phyloP scores from a whole-genome alignment of 768 basidiomycete genomes.

The Amylocystis lapponica region DNA sequence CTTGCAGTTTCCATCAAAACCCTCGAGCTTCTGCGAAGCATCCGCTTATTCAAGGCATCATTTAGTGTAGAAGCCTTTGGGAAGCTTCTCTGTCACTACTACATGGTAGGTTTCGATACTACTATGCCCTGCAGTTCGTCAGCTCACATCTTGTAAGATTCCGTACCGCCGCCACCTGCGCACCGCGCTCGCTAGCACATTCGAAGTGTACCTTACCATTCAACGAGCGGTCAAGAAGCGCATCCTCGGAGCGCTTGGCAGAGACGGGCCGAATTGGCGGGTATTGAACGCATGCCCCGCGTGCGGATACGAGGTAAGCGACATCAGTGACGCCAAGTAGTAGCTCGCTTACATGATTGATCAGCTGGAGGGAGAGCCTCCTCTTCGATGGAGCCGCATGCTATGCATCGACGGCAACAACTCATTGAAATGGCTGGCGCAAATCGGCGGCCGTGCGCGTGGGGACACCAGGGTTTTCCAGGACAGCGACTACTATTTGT shows the following conservation, averaged over 20 bases:
- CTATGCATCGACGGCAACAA: slow-evolving; percentile 14
- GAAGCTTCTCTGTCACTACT: slow-evolving; percentile 11
- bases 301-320: slow-evolving; percentile 29
- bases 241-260: slow-evolving; percentile 20
- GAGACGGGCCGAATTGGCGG: slow-evolving; percentile 26
- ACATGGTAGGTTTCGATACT: slow-evolving; percentile 11
- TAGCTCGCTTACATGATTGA: background rate
- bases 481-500: slow-evolving; percentile 23
- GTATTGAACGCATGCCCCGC: slow-evolving; percentile 30
- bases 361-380: slow-evolving; percentile 26
- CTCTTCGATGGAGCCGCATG: slow-evolving; percentile 5
- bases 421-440: slow-evolving; percentile 19
- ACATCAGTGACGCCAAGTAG: background rate
- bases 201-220: slow-evolving; percentile 31
- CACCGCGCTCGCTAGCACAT: slow-evolving; percentile 24
- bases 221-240: slow-evolving; percentile 11
- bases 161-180: slow-evolving; percentile 21
- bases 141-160: slow-evolving; percentile 11
- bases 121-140: background rate
- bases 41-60: slow-evolving; percentile 11
- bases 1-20: slow-evolving; percentile 13
- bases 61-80: slow-evolving; percentile 16
- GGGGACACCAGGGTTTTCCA: slow-evolving; percentile 16
- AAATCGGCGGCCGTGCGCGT: slow-evolving; percentile 9
- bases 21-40: slow-evolving; percentile 7